Percentiles rank a stretch among this genome's conserved stretches.
phyloP scores from a whole-genome alignment of 2,329 filamentous ascomycete genomes.

The Fusarium sp. region DNA sequence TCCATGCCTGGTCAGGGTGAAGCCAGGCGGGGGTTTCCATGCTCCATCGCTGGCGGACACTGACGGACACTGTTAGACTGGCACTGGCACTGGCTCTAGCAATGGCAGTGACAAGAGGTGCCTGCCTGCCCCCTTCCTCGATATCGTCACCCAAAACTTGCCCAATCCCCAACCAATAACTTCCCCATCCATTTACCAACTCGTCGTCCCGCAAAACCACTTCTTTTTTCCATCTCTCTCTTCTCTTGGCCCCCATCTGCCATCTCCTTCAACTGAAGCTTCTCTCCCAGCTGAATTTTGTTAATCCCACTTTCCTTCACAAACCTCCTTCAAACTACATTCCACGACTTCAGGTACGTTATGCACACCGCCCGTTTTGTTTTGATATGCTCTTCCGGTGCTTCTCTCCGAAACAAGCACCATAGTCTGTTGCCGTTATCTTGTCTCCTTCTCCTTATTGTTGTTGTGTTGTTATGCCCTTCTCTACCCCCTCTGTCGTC shows the following conservation, averaged over 20 bases:
- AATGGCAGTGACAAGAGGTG: conserved; percentile 21
- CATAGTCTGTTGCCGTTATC: conserved; percentile 21
- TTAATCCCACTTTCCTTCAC: conserved; percentile 35
- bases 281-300: conserved; percentile 34
- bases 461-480: conserved; percentile 46
- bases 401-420: conserved; percentile 5
- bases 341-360: conserved; percentile 44
- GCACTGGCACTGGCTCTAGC: conserved; percentile 1
- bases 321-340: conserved; percentile 28
- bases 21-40: conserved; percentile 1
- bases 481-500: conserved; percentile 56
- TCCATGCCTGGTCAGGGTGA: not conserved
- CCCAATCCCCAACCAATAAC: conserved; percentile 46
- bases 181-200: conserved; percentile 41
- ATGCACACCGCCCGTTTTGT: conserved; percentile 16
- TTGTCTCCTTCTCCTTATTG: conserved; percentile 19
- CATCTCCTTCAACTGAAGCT: conserved; percentile 37
- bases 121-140: conserved; percentile 15
- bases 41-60: conserved; percentile 5
- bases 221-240: conserved; percentile 48
- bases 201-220: conserved; percentile 40
- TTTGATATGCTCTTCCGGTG: conserved; percentile 2
- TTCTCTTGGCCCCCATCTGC: conserved; percentile 41
- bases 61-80: not conserved
- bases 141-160: conserved; percentile 49